Evolutionary conservation across 2,329 filamentous ascomycete genomes (phyloP), one percentile per base, ranked within the genome.

Genomic region (Calonectria fujianensis): DNA sequence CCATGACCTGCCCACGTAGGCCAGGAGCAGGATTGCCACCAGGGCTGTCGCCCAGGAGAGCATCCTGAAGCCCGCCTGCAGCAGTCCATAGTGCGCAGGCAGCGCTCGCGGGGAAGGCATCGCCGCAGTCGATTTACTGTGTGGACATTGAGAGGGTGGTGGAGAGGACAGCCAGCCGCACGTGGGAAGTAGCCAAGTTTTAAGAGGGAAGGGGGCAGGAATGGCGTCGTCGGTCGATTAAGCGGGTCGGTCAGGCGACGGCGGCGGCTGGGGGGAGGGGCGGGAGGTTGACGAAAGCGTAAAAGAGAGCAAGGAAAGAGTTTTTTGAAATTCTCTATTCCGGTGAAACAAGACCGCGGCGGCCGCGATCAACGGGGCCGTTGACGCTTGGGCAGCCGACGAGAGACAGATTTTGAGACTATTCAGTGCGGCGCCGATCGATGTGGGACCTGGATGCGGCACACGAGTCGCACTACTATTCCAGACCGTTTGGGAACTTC

Each of bases 1-100:
- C 84, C 84, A 86, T 48, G 77, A 77, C 35, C 83, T 83, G 51
- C 82, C 80, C 37, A 84, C 74, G 45, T 80, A 86, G 16, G 79
- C 81, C 41, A 85, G 74, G 54, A 84, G 75, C 2, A 85, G 75
- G 39, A 85, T 78, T 57, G 83, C 76, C 1, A 79, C 78, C n/a
- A 85, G 74, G 54, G 80, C 80, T 50, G 82, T 81, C 45, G 82
- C 65, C 84, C 84, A 85, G 54, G 80, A 82, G 35, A 84, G 37
- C 20, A 79, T 73, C 52, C 84, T 79, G 69, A 80, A 72, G 31
- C 74, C 73, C 1, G 82, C 80, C 45, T 82, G 80, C 37, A 76
- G 31, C 29, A 82, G 69, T 29, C 66, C 73, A 71, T 79, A 79
- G 57, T 71, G 57, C 67, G 74, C 74, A 3, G 76, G 72, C 39